Base-by-base conservation (phyloP, 805 yeast species). In the Yamadazyma ubonensis region DNA sequence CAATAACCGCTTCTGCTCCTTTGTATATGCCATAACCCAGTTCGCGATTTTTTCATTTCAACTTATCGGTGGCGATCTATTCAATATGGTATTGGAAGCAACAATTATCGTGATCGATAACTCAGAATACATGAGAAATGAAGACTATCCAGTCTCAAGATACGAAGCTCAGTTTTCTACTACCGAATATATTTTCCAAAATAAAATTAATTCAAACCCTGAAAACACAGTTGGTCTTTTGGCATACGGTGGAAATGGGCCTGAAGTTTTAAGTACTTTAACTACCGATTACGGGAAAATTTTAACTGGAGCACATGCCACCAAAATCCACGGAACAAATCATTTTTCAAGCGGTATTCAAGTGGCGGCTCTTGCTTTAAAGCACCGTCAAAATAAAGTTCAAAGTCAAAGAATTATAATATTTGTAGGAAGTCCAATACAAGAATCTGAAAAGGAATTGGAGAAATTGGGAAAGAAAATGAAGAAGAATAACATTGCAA, bases 121-220 rank as follows among this genome's bases (percentile, higher is more conserved):
- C 73, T 88, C 96, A 38, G 99, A 93, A 68, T 91, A 75, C 63
- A 86, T 90, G 79, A 76, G 99, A 55, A 93, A 93, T 59, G 99
- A 98, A 22, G 99, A 93, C 62, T 93, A 83, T 56, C 75, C 86
- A 26, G 80, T 95, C 12, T 82, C 90, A 11, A 76, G 99, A 55
- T 90, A 81, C 58, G 95, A 86, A 48, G 96, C 98, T 1, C 96
- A 93, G 64, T 71, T 86, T 45, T 96, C 93, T 47, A 81, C 96
- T 7, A 89, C 90, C 20, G 93, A 88, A 52, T 71, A 81, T 51
- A 79, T 93, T 32, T 95, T 93, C 70, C 83, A 84, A 48, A 79
- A 86, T 48, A 91, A 93, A 65, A 79, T 87, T 46, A 82, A 83
- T 57, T 71, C 89, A 37, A 93, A 95, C 61, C 97, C 98, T 5